Conservation (phyloP, 2,329 filamentous ascomycete species). For the Alternaria gaisen region DNA sequence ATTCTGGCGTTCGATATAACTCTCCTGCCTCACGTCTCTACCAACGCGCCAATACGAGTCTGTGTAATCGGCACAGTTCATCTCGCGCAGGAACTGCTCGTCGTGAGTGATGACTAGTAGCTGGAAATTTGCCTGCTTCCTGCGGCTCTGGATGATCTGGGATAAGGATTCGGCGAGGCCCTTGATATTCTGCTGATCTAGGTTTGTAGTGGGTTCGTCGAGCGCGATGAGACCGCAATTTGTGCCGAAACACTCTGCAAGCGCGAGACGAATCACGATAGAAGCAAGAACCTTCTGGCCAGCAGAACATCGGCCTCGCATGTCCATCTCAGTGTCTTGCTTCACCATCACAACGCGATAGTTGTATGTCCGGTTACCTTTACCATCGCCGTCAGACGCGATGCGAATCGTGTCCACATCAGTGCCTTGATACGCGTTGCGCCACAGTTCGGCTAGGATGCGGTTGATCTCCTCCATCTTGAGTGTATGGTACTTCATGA, state of each 20-base stretch:
- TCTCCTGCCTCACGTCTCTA: conserved; percentile 85
- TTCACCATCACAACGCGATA: conserved; percentile 98
- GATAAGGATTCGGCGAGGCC: conserved; percentile 85
- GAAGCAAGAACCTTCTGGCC: conserved; percentile 96
- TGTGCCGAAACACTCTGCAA: conserved; percentile 95
- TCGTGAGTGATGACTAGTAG: conserved; percentile 99
- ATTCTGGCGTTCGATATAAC: conserved; percentile 74
- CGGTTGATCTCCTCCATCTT: conserved; percentile 99
- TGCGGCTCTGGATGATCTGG: conserved; percentile 83
- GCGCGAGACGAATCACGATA: conserved; percentile 95
- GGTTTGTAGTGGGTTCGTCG: conserved; percentile 96
- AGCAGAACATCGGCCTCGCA: conserved; percentile 96
- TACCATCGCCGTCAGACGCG: conserved; percentile 84
- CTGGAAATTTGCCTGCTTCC: conserved; percentile 93
- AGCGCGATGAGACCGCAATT: conserved; percentile 96
- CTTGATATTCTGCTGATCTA: conserved; percentile 93
- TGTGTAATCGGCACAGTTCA: conserved; percentile 93
- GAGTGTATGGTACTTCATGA: conserved; percentile 94
- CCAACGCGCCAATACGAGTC: conserved; percentile 91
- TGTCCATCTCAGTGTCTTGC: conserved; percentile 97
- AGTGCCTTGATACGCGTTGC: conserved; percentile 93
- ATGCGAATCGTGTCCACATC: conserved; percentile 98
- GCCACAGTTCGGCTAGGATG: conserved; percentile 96
- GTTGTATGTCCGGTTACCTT: conserved; percentile 86
- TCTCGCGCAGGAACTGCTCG: conserved; percentile 91